Percentiles rank a stretch among this genome's conserved stretches.
phyloP scores from a whole-genome alignment of 495 filamentous ascomycete species.

The Pseudomonodictys pantanalensis region DNA sequence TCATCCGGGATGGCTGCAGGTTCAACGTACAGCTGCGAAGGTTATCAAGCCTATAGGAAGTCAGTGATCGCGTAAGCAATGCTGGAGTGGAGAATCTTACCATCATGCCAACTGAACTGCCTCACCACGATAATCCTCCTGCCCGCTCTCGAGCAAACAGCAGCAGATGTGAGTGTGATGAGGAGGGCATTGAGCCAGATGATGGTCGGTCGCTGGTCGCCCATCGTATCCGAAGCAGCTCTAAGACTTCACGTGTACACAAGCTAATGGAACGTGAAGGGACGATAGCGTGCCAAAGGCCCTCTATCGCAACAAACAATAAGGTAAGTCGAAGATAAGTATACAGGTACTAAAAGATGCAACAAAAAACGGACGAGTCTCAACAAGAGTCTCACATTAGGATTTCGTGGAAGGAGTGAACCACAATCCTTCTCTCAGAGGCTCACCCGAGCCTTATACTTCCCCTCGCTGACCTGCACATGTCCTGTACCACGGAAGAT shows the following conservation, averaged over 20 bases:
- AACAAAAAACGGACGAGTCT: too few relatives aligned
- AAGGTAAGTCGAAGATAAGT: too few relatives aligned
- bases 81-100: not conserved
- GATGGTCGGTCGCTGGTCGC: constrained; percentile 9
- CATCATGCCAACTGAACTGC: constrained; percentile 23
- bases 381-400: too few relatives aligned
- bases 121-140: constrained; percentile 15
- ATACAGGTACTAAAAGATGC: too few relatives aligned
- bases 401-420: too few relatives aligned
- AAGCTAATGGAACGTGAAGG: not conserved
- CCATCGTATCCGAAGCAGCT: constrained; percentile 1
- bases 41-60: constrained; percentile 11
- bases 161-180: constrained; percentile 14
- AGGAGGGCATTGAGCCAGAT: constrained; percentile 22
- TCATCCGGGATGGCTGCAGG: not conserved
- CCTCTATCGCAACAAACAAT: too few relatives aligned
- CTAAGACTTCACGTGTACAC: not conserved
- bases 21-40: constrained; percentile 15
- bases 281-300: not conserved
- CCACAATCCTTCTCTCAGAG: too few relatives aligned
- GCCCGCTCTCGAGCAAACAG: constrained; percentile 16
- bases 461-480: too few relatives aligned
- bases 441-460: too few relatives aligned
- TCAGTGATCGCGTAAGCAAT: not conserved
- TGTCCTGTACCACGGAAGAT: too few relatives aligned